These are phyloP conservation scores for Candida lessepsii DNA, from an alignment of 805 yeast species.

Conservation along the genomic window DNA sequence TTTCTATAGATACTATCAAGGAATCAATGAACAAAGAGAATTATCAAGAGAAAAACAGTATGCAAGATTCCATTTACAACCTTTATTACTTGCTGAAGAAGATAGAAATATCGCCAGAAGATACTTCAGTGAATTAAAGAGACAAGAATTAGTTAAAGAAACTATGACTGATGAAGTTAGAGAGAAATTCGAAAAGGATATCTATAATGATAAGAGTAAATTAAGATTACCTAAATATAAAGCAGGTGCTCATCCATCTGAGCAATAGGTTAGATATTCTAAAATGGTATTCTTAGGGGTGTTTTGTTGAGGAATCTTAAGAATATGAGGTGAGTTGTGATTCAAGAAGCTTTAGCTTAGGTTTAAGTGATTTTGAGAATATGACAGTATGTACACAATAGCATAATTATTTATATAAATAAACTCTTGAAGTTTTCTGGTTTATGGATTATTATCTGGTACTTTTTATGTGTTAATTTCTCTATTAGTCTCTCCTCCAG, in stretches of 20 bases:
- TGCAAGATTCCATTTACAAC: slow-evolving; percentile 71
- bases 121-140: slow-evolving; percentile 57
- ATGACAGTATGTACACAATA: slow-evolving; percentile 1
- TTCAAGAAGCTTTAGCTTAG: no score
- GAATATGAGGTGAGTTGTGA: no score
- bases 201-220: slow-evolving; percentile 45
- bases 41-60: slow-evolving; percentile 72
- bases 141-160: slow-evolving; percentile 57
- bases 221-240: slow-evolving; percentile 42
- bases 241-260: slow-evolving; percentile 40
- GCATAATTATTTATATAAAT: background rate
- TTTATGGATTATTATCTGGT: background rate
- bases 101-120: slow-evolving; percentile 79
- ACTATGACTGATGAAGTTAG: slow-evolving; percentile 38
- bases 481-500: no score
- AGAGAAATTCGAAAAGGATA: slow-evolving; percentile 42
- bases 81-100: slow-evolving; percentile 76
- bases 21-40: slow-evolving; percentile 75
- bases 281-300: no score
- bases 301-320: no score
- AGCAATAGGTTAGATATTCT: slow-evolving; percentile 6
- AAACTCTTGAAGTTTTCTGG: no score
- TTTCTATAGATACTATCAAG: slow-evolving; percentile 61
- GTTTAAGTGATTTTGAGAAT: no score
- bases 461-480: background rate